Conservation (phyloP, 2,329 filamentous ascomycete species). For the Colletotrichum echinochloae region DNA sequence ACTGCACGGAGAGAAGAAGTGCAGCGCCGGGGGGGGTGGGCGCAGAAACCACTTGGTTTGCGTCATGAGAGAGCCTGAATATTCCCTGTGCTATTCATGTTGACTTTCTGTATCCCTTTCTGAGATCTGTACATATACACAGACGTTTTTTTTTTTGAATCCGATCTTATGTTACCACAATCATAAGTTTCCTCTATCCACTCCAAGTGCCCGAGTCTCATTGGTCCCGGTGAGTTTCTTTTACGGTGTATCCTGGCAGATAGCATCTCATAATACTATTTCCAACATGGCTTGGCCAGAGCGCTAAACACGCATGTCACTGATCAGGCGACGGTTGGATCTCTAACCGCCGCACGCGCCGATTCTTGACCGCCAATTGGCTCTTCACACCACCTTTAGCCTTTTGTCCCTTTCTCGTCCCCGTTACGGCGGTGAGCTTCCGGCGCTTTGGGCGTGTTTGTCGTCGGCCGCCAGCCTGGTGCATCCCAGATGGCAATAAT, state of each 20-base stretch:
- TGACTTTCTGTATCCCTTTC: background rate
- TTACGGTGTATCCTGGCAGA: too few relatives aligned
- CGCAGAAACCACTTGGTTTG: constrained; percentile 27
- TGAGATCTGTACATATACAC: background rate
- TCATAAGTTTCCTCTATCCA: background rate
- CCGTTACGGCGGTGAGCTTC: background rate
- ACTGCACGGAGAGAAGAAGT: constrained; percentile 41
- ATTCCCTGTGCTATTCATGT: background rate
- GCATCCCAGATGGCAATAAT: background rate
- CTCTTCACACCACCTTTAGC: background rate
- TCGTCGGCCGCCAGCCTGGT: background rate
- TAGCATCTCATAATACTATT: background rate
- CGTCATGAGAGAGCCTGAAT: background rate
- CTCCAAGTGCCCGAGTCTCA: background rate
- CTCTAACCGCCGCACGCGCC: background rate
- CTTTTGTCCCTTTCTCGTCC: too few relatives aligned
- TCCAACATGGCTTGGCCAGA: background rate
- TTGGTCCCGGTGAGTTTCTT: background rate
- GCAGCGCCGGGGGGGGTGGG: constrained; percentile 34
- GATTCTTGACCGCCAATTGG: background rate
- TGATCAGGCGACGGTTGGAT: background rate
- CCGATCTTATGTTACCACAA: background rate
- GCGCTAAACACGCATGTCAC: background rate
- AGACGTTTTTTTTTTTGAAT: too few relatives aligned
- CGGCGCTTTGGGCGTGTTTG: background rate